A percentile compares a stretch with the other conserved stretches of the same genome.
These are phyloP conservation scores for Podila clonocystis DNA, from an alignment of 192 early-diverging fungal species.

Conservation along the genomic window DNA sequence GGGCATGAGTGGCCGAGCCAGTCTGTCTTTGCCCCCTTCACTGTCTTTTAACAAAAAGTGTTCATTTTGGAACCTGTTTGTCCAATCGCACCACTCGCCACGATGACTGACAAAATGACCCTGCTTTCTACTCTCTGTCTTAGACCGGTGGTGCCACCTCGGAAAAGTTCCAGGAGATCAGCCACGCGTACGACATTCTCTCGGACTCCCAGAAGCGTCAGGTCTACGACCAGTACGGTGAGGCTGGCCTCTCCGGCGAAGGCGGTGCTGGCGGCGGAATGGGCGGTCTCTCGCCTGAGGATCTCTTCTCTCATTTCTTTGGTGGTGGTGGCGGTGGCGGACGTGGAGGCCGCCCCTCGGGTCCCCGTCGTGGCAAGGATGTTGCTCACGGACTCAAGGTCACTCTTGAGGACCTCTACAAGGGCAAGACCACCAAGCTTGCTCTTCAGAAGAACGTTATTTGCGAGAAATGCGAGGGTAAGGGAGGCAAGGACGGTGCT, in stretches of 20 bases:
- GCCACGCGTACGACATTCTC: conserved; percentile 96
- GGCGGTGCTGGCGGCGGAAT: conserved; percentile 68
- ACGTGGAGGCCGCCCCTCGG: conserved; percentile 73
- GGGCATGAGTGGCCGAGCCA: not conserved
- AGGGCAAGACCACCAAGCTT: conserved; percentile 94
- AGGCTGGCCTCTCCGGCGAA: conserved; percentile 87
- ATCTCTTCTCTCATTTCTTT: conserved; percentile 98
- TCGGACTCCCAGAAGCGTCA: conserved; percentile 91
- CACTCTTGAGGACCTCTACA: conserved; percentile 86
- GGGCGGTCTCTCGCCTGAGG: conserved; percentile 84
- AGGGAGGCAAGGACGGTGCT: conserved; percentile 95
- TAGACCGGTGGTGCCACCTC: conserved; percentile 63
- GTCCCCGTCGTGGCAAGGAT: conserved; percentile 97
- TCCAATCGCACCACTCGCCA: not conserved
- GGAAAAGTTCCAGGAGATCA: conserved; percentile 98
- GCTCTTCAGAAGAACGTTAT: conserved; percentile 94
- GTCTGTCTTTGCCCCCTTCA: not conserved
- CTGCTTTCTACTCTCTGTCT: conserved; percentile 15
- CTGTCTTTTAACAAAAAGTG: not conserved
- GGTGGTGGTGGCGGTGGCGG: conserved; percentile 87
- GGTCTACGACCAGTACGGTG: conserved; percentile 95
- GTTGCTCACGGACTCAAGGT: conserved; percentile 91
- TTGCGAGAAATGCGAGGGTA: conserved; percentile 92
- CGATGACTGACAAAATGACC: not conserved
- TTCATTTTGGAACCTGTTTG: not conserved